Evolutionary conservation across 495 filamentous ascomycete genomes (phyloP).

Genomic region (Aspergillus ostianus): DNA sequence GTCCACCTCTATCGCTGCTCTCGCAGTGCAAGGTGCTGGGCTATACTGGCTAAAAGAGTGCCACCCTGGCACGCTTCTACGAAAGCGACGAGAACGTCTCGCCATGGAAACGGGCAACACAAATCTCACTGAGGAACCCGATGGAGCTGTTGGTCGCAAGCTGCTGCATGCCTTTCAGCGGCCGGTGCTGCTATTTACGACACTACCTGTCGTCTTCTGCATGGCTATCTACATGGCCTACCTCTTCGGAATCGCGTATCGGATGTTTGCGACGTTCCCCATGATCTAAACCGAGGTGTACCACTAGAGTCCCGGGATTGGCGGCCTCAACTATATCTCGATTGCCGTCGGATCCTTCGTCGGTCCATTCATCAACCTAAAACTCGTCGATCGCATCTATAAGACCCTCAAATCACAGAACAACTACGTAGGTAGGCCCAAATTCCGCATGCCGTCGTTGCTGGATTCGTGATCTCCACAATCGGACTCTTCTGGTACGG

Average conservation of each 20-base stretch:
- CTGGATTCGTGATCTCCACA: slow-evolving; percentile 52
- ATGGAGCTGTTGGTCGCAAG: slow-evolving; percentile 39
- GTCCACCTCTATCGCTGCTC: slow-evolving; percentile 56
- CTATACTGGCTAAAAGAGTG: slow-evolving; percentile 67
- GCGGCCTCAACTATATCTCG: slow-evolving; percentile 65
- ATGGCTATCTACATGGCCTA: slow-evolving; percentile 11
- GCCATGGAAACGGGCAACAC: slow-evolving; percentile 60
- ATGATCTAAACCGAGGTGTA: slow-evolving; percentile 56
- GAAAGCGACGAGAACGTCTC: slow-evolving; percentile 51
- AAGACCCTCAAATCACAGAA: slow-evolving; percentile 53
- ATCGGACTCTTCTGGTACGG: slow-evolving; percentile 62
- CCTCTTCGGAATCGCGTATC: slow-evolving; percentile 10
- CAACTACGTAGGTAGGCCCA: slow-evolving; percentile 47
- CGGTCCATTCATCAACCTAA: slow-evolving; percentile 57
- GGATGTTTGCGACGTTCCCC: slow-evolving; percentile 12
- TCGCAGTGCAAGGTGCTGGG: slow-evolving; percentile 57
- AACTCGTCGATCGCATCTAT: slow-evolving; percentile 63
- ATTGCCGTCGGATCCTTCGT: slow-evolving; percentile 62
- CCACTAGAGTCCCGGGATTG: slow-evolving; percentile 56
- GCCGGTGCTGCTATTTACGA: slow-evolving; percentile 10
- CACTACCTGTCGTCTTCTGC: slow-evolving; percentile 10
- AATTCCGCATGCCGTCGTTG: slow-evolving; percentile 55
- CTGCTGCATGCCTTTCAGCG: slow-evolving; percentile 44
- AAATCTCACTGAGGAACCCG: slow-evolving; percentile 51
- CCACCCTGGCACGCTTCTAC: slow-evolving; percentile 60